Evolutionary conservation across 164 flowering plant species (phyloP).

Genomic region (Macadamia integrifolia): DNA sequence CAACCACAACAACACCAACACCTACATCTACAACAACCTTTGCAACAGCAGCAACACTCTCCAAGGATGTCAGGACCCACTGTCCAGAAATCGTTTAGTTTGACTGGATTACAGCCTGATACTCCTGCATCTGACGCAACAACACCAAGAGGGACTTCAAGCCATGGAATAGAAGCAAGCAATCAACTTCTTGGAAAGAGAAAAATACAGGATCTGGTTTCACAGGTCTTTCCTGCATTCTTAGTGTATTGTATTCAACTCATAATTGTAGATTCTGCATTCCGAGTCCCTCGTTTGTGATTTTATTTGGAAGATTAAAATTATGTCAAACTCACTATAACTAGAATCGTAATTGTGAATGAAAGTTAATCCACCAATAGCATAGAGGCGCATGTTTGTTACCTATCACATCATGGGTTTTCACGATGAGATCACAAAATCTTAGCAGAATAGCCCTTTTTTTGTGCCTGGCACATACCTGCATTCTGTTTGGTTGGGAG

Average conservation of each 20-base stretch:
- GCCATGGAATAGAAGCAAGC: constrained; percentile 89
- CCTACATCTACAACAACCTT: constrained; percentile 24
- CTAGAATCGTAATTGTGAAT: not conserved
- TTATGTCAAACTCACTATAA: not conserved
- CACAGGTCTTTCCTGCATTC: constrained; percentile 55
- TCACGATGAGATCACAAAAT: not conserved
- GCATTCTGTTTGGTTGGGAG: not conserved
- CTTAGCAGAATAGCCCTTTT: not conserved
- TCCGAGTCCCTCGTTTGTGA: not conserved
- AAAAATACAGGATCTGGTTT: constrained; percentile 85
- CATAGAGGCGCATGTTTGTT: not conserved
- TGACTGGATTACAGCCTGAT: constrained; percentile 91
- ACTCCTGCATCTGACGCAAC: constrained; percentile 85
- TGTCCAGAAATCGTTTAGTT: constrained; percentile 75
- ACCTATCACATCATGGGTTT: not conserved
- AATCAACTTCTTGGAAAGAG: constrained; percentile 94
- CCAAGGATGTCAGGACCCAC: constrained; percentile 56
- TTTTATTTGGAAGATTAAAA: not conserved
- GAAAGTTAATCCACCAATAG: not conserved
- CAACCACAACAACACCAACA: constrained; percentile 37
- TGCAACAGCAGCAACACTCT: constrained; percentile 66
- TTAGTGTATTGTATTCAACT: not conserved
- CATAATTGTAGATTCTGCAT: not conserved
- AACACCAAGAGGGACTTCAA: constrained; percentile 90
- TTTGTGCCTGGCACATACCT: not conserved